A percentile compares a stretch with the other conserved stretches of the same genome.
Conservation (phyloP, 2,329 filamentous ascomycete species). For the Fusarium robinianum region DNA sequence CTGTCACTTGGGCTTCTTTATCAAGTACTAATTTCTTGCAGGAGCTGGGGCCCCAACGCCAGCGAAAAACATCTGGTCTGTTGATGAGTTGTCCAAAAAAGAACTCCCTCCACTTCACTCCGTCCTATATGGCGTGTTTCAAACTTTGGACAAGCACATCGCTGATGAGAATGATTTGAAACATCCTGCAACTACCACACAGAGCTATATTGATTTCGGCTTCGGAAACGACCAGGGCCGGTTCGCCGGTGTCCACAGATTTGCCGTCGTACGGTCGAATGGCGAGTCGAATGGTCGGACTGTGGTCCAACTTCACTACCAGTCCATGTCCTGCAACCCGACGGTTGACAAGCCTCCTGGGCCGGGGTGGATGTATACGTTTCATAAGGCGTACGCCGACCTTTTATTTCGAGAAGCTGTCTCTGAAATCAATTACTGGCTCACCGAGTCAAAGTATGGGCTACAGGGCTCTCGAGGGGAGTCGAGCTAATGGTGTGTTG, state of each 20-base stretch:
- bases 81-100: conserved; percentile 22
- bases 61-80: conserved; percentile 22
- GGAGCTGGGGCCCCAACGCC: conserved; percentile 7
- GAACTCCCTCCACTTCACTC: conserved; percentile 27
- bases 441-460: not conserved
- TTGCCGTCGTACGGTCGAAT: conserved; percentile 30
- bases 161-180: not conserved
- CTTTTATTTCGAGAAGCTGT: conserved; percentile 36
- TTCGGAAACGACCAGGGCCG: conserved; percentile 34
- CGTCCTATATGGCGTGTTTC: conserved; percentile 36
- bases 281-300: not conserved
- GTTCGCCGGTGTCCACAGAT: conserved; percentile 40
- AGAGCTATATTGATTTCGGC: conserved; percentile 38
- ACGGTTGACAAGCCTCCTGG: conserved; percentile 21
- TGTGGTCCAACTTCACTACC: conserved; percentile 27
- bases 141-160: conserved; percentile 28
- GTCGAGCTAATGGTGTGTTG: too few relatives aligned
- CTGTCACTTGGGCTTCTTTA: accelerated
- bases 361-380: conserved; percentile 19
- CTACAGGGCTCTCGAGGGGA: too few relatives aligned
- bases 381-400: conserved; percentile 35
- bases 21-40: conserved; percentile 1
- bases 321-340: conserved; percentile 37
- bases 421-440: conserved; percentile 26
- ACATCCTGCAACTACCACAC: not conserved